A percentile compares a stretch with the other conserved stretches of the same genome.
Evolutionary conservation across 441 rosid species (phyloP).

Genomic region (Populus hybrid): DNA sequence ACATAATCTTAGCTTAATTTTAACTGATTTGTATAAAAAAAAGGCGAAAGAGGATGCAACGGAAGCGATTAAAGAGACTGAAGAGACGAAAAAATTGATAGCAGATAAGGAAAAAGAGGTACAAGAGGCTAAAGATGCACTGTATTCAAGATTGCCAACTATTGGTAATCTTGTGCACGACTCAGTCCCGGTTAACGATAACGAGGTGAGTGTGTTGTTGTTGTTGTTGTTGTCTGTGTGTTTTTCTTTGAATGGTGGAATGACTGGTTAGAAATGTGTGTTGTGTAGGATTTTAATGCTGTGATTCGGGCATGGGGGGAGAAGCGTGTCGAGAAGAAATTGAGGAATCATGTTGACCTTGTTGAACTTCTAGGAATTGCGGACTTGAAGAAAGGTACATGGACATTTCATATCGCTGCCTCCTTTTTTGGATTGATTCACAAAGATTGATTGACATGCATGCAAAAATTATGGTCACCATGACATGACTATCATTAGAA

Average conservation of each 20-base stretch:
- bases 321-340: conserved; percentile 48
- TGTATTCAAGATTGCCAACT: conserved; percentile 52
- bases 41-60: conserved; percentile 57
- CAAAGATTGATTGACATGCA: neutral
- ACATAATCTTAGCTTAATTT: neutral
- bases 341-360: conserved; percentile 88
- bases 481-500: neutral
- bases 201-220: conserved; percentile 51
- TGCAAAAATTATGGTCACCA: neutral
- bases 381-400: conserved; percentile 65
- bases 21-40: neutral
- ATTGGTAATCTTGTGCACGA: conserved; percentile 88
- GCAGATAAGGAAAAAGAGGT: conserved; percentile 67
- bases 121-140: conserved; percentile 45
- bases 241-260: neutral
- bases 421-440: neutral
- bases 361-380: conserved; percentile 86
- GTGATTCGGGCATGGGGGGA: conserved; percentile 63
- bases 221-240: neutral
- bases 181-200: conserved; percentile 65
- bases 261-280: neutral
- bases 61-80: conserved; percentile 53
- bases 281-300: conserved; percentile 63
- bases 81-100: conserved; percentile 46
- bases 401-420: neutral